Conservation (phyloP, 352 stramenopile genomes). For the Pythium aphanidermatum region DNA sequence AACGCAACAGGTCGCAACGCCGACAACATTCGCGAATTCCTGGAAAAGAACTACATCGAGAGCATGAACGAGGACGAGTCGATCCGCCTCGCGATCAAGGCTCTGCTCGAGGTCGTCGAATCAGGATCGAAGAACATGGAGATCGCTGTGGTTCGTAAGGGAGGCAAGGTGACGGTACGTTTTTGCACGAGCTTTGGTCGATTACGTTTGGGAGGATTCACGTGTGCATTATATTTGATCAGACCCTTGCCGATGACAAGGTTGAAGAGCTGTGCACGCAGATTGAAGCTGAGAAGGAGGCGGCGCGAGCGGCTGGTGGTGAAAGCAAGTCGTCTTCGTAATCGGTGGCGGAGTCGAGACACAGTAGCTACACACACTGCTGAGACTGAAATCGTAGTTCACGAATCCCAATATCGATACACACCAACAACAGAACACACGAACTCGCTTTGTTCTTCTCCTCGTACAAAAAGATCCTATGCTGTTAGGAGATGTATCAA, state of each 20-base stretch:
- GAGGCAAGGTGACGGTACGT: slow-evolving; percentile 65
- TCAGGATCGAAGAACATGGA: slow-evolving; percentile 99
- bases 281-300: slow-evolving; percentile 84
- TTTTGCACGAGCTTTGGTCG: not conserved
- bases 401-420: no score
- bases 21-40: slow-evolving; percentile 97
- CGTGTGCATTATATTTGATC: slow-evolving; percentile 1
- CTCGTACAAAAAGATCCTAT: no score
- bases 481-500: not conserved
- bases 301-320: slow-evolving; percentile 51
- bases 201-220: no score
- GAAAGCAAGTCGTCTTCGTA: slow-evolving; percentile 68
- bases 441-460: not conserved
- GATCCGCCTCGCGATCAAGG: slow-evolving; percentile 92
- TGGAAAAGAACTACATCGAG: slow-evolving; percentile 97
- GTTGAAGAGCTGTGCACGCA: slow-evolving; percentile 73
- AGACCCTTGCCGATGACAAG: slow-evolving; percentile 71
- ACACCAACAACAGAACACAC: not conserved
- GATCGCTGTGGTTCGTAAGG: slow-evolving; percentile 90
- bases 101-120: slow-evolving; percentile 98
- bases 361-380: no score
- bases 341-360: not conserved
- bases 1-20: slow-evolving; percentile 97
- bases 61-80: slow-evolving; percentile 90
- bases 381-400: slow-evolving; percentile 2